A percentile compares a stretch with the other conserved stretches of the same genome.
These are phyloP conservation scores for Neonectria ditissima DNA, from an alignment of 2,329 filamentous ascomycete species.

Conservation along the genomic window DNA sequence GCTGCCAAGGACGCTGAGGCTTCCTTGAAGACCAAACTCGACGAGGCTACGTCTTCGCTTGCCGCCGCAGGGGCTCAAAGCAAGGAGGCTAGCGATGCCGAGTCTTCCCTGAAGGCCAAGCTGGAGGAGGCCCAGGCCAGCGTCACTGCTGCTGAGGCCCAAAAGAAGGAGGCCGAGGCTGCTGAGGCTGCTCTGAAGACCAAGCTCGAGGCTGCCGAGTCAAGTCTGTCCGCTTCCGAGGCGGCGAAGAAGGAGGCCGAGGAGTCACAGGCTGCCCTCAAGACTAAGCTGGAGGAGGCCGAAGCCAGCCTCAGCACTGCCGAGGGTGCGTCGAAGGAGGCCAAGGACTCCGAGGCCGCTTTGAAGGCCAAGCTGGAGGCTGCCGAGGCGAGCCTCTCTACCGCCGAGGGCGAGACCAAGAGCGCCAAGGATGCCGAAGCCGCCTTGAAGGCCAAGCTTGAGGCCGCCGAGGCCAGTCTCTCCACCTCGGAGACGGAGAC, in stretches of 20 bases:
- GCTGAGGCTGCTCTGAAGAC: slow-evolving; percentile 29
- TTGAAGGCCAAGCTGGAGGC: slow-evolving; percentile 23
- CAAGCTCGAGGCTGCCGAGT: slow-evolving; percentile 32
- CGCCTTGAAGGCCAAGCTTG: slow-evolving; percentile 9
- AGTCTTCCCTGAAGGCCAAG: slow-evolving; percentile 26
- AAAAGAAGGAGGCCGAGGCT: slow-evolving; percentile 27
- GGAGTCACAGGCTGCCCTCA: slow-evolving; percentile 8
- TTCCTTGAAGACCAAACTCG: slow-evolving; percentile 36
- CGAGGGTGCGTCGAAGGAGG: slow-evolving; percentile 23
- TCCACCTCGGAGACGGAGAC: slow-evolving; percentile 21
- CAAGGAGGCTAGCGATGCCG: slow-evolving; percentile 29
- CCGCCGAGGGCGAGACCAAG: slow-evolving; percentile 1
- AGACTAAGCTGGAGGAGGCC: slow-evolving; percentile 14
- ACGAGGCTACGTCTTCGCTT: slow-evolving; percentile 34
- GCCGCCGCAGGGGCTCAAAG: slow-evolving; percentile 30
- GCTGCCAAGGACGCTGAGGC: slow-evolving; percentile 24
- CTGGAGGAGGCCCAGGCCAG: slow-evolving; percentile 33
- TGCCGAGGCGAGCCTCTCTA: not conserved
- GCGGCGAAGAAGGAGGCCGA: slow-evolving; percentile 29
- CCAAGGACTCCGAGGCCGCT: slow-evolving; percentile 14
- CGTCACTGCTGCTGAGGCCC: slow-evolving; percentile 9
- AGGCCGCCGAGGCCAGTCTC: slow-evolving; percentile 25
- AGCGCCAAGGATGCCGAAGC: slow-evolving; percentile 17
- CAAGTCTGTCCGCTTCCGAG: slow-evolving; percentile 29
- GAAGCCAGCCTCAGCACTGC: slow-evolving; percentile 22